phyloP scores from a whole-genome alignment of 1,284 basidiomycete species.

The Ustilago xerochloae region DNA sequence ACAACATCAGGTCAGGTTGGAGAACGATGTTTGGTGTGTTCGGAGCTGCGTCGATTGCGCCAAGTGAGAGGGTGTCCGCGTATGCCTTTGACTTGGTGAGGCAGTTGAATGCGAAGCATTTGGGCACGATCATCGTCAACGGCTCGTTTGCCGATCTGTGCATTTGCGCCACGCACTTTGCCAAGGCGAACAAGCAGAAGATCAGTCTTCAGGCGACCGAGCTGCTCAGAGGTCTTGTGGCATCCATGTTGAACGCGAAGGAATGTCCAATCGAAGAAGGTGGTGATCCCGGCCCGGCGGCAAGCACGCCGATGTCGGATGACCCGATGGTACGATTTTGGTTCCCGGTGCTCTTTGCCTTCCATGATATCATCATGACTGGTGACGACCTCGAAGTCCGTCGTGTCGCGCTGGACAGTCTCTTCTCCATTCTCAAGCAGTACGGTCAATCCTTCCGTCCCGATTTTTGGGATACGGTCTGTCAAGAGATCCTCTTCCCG shows the following conservation, averaged over 20 bases:
- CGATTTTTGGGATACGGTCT: constrained; percentile 98
- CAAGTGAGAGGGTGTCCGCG: constrained; percentile 90
- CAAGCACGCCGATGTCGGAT: constrained; percentile 52
- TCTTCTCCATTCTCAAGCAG: constrained; percentile 92
- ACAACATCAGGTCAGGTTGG: constrained; percentile 98
- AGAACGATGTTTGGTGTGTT: constrained; percentile 99
- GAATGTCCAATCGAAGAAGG: constrained; percentile 54
- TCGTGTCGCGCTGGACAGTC: constrained; percentile 83
- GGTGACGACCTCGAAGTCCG: constrained; percentile 98
- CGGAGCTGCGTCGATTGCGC: constrained; percentile 92
- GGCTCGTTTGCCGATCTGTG: constrained; percentile 96
- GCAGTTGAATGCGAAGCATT: constrained; percentile 88
- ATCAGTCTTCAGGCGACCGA: constrained; percentile 95
- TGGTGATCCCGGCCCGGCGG: constrained; percentile 55
- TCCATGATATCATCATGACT: constrained; percentile 99
- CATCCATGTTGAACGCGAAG: constrained; percentile 78
- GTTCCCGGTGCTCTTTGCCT: constrained; percentile 95
- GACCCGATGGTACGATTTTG: constrained; percentile 75
- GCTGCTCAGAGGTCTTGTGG: constrained; percentile 85
- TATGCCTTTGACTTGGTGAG: constrained; percentile 97
- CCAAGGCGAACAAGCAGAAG: constrained; percentile 98
- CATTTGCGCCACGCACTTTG: constrained; percentile 98
- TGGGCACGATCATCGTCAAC: constrained; percentile 87
- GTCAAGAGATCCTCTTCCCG: constrained; percentile 95
- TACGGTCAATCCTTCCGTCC: constrained; percentile 87